Evolutionary conservation across 2,329 filamentous ascomycete genomes (phyloP).

Genomic region (Fusarium humuli): DNA sequence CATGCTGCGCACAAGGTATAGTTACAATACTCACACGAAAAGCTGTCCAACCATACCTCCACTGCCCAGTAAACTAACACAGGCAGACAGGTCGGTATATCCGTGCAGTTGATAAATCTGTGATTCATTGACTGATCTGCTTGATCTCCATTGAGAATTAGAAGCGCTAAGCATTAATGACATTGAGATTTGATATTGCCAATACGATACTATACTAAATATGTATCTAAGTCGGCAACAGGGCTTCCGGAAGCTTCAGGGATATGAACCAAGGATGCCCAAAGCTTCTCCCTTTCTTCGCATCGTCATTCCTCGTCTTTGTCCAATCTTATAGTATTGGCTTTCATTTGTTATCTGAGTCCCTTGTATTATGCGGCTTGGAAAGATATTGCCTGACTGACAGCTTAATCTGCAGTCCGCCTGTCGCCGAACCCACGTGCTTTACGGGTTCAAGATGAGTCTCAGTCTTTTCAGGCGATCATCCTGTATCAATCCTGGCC

Average conservation of each 20-base stretch:
- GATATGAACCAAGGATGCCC: background rate
- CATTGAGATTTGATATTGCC: slow-evolving; percentile 14
- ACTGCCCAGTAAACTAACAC: background rate
- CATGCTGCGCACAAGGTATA: background rate
- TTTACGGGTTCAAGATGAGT: slow-evolving; percentile 4
- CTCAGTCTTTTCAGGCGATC: slow-evolving; percentile 10
- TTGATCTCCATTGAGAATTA: background rate
- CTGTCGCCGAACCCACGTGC: slow-evolving; percentile 2
- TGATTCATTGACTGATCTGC: background rate
- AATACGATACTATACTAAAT: slow-evolving; percentile 13
- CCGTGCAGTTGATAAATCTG: background rate
- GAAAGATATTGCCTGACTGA: background rate
- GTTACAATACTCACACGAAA: slow-evolving; percentile 1
- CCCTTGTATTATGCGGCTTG: slow-evolving; percentile 1
- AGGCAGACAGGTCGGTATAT: background rate
- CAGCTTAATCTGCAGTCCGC: background rate
- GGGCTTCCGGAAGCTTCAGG: slow-evolving; percentile 18
- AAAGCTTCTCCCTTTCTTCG: slow-evolving; percentile 23
- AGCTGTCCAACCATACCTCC: background rate
- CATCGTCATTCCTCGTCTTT: slow-evolving; percentile 11
- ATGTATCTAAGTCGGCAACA: background rate
- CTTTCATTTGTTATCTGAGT: background rate
- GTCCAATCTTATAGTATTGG: slow-evolving; percentile 4
- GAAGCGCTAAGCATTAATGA: slow-evolving; percentile 2
- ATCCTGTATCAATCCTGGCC: slow-evolving; percentile 11